phyloP scores from a whole-genome alignment of 495 filamentous ascomycete genomes.

The Haplographium delicatum region DNA sequence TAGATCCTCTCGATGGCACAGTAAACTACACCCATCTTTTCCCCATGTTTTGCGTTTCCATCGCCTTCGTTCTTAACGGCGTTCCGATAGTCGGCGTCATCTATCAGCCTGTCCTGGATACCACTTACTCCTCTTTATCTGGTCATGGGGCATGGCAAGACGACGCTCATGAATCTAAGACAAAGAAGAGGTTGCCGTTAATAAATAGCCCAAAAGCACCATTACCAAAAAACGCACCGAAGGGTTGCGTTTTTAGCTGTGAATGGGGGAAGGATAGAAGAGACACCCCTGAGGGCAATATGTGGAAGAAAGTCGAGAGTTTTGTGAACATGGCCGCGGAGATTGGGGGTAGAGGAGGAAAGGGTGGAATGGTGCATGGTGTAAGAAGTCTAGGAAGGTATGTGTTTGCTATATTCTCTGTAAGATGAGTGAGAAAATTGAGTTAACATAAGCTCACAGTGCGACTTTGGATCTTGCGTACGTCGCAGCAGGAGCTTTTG shows the following conservation, averaged over 20 bases:
- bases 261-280: conserved; percentile 70
- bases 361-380: conserved; percentile 76
- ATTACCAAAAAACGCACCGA: conserved; percentile 56
- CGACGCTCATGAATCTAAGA: conserved; percentile 33
- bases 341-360: conserved; percentile 49
- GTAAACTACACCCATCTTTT: conserved; percentile 70
- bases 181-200: conserved; percentile 52
- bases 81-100: conserved; percentile 59
- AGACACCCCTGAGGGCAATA: conserved; percentile 54
- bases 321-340: conserved; percentile 68
- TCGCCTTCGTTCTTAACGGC: conserved; percentile 53
- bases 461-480: conserved; percentile 73
- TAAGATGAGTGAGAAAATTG: not conserved
- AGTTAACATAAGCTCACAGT: conserved; percentile 35
- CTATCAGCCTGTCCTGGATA: conserved; percentile 57
- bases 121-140: conserved; percentile 56
- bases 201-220: conserved; percentile 51
- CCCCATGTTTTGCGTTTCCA: conserved; percentile 69
- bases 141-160: conserved; percentile 53
- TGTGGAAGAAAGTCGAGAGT: conserved; percentile 62
- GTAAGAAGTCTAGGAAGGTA: conserved; percentile 58
- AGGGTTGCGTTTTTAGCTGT: conserved; percentile 61
- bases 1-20: conserved; percentile 66
- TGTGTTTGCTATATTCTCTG: conserved; percentile 2
- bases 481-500: conserved; percentile 64